Base-by-base conservation (phyloP, 2,329 filamentous ascomycete species). In the Aspergillus felis region DNA sequence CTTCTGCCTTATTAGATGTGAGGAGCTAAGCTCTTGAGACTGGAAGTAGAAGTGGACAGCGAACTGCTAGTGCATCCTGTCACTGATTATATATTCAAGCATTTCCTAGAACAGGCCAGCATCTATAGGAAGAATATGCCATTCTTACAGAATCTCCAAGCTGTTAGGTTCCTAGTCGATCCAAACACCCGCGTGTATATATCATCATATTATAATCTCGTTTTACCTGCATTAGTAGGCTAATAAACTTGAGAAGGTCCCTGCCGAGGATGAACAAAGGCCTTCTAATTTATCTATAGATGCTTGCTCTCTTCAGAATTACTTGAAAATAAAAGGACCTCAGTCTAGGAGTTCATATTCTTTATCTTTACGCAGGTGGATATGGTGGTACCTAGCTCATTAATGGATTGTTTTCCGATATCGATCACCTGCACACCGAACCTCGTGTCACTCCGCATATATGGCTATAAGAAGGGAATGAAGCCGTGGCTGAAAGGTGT, bases 371-470 rank as follows among this genome's bases (percentile, higher is more conserved):
- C 25, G 29, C 52, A 1, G 14, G 42, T 14, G 52, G 29, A 35
- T 35, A 32, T 41, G 25, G 28, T 25, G 38, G 38, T 20, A 20
- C 27, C 35, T 27, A 54, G 20, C 17, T 42, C 38, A 4, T 9
- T 42, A 20, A 20, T 42, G 25, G 35, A 38, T 32, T 20, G 10
- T 48, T 48, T 25, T 48, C 52, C 25, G 20, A 50, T 14, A 44
- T 46, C 10, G 27, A 54, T n/a, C 14, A 38, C 29, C 42, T 50
- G n/a, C 52, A n/a, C 52, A 7, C 42, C 42, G 12, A 49, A 54
- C 28, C 25, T 54, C 27, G 42, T 38, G 24, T 49, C 42, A n/a
- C 44, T 54, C 17, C 42, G 44, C 24, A 54, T 54, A 49, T 54
- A 54, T n/a, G 28, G 52, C 35, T 54, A 50, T 20, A 22, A 20